Conservation (phyloP, 192 early-diverging fungal species). For the Umbelopsis sp. region DNA sequence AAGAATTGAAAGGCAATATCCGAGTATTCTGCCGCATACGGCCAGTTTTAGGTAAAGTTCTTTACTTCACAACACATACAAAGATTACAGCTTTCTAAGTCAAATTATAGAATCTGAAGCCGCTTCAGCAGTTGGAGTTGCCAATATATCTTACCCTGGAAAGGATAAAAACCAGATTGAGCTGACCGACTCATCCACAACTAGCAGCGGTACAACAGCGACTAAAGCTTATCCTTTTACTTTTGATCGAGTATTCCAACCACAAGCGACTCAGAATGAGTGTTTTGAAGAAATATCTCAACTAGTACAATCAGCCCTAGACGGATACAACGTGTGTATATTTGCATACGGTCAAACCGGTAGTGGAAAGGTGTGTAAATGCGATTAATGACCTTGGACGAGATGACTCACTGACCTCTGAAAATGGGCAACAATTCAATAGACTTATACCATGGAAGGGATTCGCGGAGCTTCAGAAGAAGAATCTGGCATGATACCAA, state of each 20-base stretch:
- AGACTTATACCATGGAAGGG: conserved; percentile 82
- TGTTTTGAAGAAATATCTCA: conserved; percentile 97
- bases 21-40: conserved; percentile 95
- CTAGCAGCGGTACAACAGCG: conserved; percentile 21
- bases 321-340: conserved; percentile 97
- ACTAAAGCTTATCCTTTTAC: conserved; percentile 28
- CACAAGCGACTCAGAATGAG: conserved; percentile 65
- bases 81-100: not conserved
- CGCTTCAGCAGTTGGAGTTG: not conserved
- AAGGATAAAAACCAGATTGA: conserved; percentile 12
- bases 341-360: conserved; percentile 98
- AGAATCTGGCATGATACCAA: conserved; percentile 90
- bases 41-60: conserved; percentile 58
- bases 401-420: not conserved
- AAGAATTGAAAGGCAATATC: conserved; percentile 97
- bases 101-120: not conserved
- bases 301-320: conserved; percentile 92
- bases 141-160: conserved; percentile 20
- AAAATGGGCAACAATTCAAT: not conserved
- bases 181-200: conserved; percentile 23
- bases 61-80: not conserved
- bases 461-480: conserved; percentile 42
- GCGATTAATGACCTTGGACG: not conserved
- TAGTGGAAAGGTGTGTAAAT: conserved; percentile 68
- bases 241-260: conserved; percentile 87